Base-by-base conservation (phyloP, 225 moss, liverwort and hornwort genomes). In the Bryoerythrophyllum caledonicum region DNA sequence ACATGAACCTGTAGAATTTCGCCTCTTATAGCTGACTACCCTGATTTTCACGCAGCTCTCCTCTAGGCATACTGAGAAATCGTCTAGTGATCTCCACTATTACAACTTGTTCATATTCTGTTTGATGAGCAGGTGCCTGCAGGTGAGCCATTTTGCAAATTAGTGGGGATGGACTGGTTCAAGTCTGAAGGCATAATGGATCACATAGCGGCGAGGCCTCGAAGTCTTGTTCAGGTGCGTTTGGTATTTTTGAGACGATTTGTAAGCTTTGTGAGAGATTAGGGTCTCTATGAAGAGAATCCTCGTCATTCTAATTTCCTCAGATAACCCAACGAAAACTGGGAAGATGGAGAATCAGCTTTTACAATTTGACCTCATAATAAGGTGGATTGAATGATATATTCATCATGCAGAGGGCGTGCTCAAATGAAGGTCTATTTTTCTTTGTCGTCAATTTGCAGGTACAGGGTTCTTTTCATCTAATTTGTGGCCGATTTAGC, bases 371-470 rank as follows among this genome's bases (percentile, higher is more conserved):
- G 49, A 60, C 27, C 43, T 74, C 25, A 63, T 70, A 23, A 32
- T 51, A 61, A 4, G 74, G 65, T 46, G 27, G 38, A 70, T 65
- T 43, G 55, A 53, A n/a, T n/a, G n/a, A n/a, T n/a, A n/a, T 73
- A 34, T 65, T 70, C 25, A 57, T 68, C 3, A 46, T 82, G 80
- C 87, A 89, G 87, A 85, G 81, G 78, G 89, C 83, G 38, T 79
- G 81, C 70, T 87, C 81, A 68, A 84, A 62, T 64, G 85, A 86
- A 76, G 85, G 83, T 19, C 72, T 85, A 19, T 91, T 89, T 79
- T 91, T 91, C 71, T 89, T 91, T 72, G 80, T 91, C 60, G 20
- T 91, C 89, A 91, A 91, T 77, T 85, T 91, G 73, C 89, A 91
- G 89, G 91, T 91, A 70, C 68, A 51, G 37, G 12, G 72, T 51